A percentile compares a stretch with the other conserved stretches of the same genome.
phyloP scores from a whole-genome alignment of 192 early-diverging fungal genomes.

The Coemansia sp. region DNA sequence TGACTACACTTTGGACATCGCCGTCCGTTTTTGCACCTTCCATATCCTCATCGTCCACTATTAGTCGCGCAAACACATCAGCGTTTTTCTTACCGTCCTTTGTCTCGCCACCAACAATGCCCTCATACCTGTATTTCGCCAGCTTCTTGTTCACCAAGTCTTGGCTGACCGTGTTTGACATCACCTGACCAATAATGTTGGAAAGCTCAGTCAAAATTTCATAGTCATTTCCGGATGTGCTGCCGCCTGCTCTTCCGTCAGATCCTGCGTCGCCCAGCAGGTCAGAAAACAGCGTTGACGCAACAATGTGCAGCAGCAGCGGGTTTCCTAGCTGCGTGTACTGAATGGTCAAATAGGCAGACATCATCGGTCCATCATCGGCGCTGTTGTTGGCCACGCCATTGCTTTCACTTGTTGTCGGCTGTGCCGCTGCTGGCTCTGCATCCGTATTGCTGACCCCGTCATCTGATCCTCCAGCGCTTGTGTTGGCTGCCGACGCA shows the following conservation, averaged over 20 bases:
- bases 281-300: constrained; percentile 43
- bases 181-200: constrained; percentile 41
- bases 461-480: background rate
- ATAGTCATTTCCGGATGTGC: constrained; percentile 31
- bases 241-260: background rate
- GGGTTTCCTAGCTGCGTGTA: constrained; percentile 43
- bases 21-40: background rate
- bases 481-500: background rate
- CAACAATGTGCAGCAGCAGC: constrained; percentile 35
- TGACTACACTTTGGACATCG: constrained; percentile 5
- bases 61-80: constrained; percentile 11
- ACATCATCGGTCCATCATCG: constrained; percentile 21
- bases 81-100: background rate
- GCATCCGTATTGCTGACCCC: background rate
- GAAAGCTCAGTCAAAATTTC: constrained; percentile 49
- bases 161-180: constrained; percentile 36
- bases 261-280: constrained; percentile 7
- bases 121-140: constrained; percentile 25
- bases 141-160: constrained; percentile 39
- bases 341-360: constrained; percentile 43
- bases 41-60: constrained; percentile 3
- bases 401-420: background rate
- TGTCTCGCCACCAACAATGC: background rate
- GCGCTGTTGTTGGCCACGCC: background rate
- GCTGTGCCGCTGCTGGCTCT: background rate